These are phyloP conservation scores for Barnettozyma siamensis DNA, from an alignment of 805 yeast genomes.

Conservation along the genomic window DNA sequence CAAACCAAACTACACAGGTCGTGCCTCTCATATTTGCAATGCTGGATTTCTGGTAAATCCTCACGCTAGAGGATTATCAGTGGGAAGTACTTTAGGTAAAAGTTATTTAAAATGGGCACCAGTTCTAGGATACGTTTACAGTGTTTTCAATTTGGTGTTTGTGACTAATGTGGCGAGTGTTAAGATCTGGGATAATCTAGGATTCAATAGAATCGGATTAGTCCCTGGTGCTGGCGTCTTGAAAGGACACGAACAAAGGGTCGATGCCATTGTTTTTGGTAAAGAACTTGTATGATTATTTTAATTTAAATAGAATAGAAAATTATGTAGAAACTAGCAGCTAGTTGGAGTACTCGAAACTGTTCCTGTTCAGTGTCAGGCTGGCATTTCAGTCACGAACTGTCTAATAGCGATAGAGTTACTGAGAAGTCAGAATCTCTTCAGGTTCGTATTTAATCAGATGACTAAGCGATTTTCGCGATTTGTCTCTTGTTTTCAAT, in stretches of 20 bases:
- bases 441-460: too few relatives aligned
- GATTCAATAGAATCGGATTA: conserved; percentile 74
- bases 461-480: neutral
- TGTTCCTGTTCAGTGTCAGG: too few relatives aligned
- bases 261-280: conserved; percentile 78
- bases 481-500: neutral
- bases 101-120: conserved; percentile 72
- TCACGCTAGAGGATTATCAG: conserved; percentile 53
- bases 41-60: conserved; percentile 76
- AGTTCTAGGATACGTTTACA: conserved; percentile 67
- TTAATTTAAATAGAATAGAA: neutral
- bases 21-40: conserved; percentile 83
- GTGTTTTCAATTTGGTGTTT: conserved; percentile 85
- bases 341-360: too few relatives aligned
- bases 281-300: conserved; percentile 38
- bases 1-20: conserved; percentile 82
- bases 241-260: conserved; percentile 47
- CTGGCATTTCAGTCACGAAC: too few relatives aligned
- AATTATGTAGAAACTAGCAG: too few relatives aligned
- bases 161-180: conserved; percentile 72
- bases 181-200: conserved; percentile 76
- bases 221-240: conserved; percentile 69
- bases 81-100: conserved; percentile 67
- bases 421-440: too few relatives aligned
- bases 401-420: too few relatives aligned